A percentile compares a stretch with the other conserved stretches of the same genome.
phyloP scores from a whole-genome alignment of 805 yeast genomes.

The Wickerhamiella brachini region DNA sequence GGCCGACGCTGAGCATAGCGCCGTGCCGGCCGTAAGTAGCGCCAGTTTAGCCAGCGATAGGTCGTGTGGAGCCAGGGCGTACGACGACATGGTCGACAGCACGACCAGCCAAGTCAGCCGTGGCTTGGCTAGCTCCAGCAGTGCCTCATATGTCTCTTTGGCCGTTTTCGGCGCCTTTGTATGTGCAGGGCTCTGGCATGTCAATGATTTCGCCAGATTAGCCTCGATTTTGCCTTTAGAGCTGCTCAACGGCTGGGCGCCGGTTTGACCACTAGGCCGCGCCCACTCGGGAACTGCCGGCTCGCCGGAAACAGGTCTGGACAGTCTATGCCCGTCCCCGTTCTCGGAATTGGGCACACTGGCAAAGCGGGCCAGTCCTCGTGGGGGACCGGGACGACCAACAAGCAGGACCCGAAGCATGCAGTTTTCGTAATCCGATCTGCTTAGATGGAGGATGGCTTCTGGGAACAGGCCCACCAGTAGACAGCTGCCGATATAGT shows the following conservation, averaged over 20 bases:
- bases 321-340: not conserved
- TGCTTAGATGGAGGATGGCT: not conserved
- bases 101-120: constrained; percentile 76
- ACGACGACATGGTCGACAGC: constrained; percentile 82
- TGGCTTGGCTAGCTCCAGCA: constrained; percentile 80
- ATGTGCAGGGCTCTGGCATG: not conserved
- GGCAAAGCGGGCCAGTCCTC: not conserved
- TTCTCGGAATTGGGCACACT: not conserved
- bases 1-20: constrained; percentile 83
- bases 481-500: too few species aligned
- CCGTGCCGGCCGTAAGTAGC: constrained; percentile 70
- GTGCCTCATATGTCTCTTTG: constrained; percentile 20
- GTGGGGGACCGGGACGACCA: not conserved
- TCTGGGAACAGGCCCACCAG: too few species aligned
- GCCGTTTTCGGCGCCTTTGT: not conserved
- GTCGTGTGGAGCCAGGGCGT: constrained; percentile 78
- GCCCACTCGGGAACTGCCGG: not conserved
- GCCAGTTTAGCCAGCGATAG: constrained; percentile 59
- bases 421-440: not conserved
- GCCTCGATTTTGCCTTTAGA: not conserved
- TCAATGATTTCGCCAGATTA: not conserved
- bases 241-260: not conserved
- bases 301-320: not conserved
- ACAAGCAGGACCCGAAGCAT: not conserved
- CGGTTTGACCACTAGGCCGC: not conserved